Evolutionary conservation across 2,329 filamentous ascomycete species (phyloP).

Genomic region (Aspergillus sp.): DNA sequence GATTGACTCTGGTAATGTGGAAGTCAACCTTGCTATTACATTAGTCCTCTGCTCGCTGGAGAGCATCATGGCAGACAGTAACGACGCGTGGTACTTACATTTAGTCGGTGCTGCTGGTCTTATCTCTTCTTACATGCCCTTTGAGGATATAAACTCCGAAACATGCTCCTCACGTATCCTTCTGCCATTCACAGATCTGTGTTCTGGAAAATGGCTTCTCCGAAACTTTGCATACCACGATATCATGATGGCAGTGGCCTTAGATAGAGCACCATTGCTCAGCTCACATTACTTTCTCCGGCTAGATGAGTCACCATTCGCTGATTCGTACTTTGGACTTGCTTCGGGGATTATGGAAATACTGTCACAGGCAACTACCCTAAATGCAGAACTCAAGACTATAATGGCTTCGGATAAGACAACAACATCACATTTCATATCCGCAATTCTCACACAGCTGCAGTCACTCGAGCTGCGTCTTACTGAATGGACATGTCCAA

Average conservation of each 20-base stretch:
- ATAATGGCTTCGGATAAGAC: not conserved
- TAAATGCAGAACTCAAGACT: constrained; percentile 4
- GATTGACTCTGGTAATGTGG: not conserved
- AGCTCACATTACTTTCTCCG: constrained; percentile 3
- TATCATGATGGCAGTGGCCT: constrained; percentile 7
- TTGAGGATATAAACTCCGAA: not conserved
- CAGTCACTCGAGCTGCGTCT: constrained; percentile 1
- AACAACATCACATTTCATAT: no score
- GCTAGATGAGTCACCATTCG: constrained; percentile 1
- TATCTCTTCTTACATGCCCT: constrained; percentile 1
- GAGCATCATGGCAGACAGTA: constrained; percentile 7
- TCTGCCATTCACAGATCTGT: constrained; percentile 2
- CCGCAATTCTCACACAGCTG: no score
- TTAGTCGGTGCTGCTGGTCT: constrained; percentile 5
- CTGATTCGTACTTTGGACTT: constrained; percentile 7
- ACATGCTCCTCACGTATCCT: not conserved
- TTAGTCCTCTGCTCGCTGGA: constrained; percentile 6
- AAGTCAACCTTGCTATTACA: constrained; percentile 5
- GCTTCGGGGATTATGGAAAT: constrained; percentile 5
- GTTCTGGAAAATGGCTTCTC: constrained; percentile 5
- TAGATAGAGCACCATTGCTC: constrained; percentile 3
- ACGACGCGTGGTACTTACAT: constrained; percentile 6
- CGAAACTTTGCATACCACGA: constrained; percentile 8
- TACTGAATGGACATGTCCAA: constrained; percentile 2
- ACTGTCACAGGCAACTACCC: not conserved